A percentile compares a stretch with the other conserved stretches of the same genome.
Evolutionary conservation across 768 basidiomycete genomes (phyloP).

Genomic region (Lentinula sp.): DNA sequence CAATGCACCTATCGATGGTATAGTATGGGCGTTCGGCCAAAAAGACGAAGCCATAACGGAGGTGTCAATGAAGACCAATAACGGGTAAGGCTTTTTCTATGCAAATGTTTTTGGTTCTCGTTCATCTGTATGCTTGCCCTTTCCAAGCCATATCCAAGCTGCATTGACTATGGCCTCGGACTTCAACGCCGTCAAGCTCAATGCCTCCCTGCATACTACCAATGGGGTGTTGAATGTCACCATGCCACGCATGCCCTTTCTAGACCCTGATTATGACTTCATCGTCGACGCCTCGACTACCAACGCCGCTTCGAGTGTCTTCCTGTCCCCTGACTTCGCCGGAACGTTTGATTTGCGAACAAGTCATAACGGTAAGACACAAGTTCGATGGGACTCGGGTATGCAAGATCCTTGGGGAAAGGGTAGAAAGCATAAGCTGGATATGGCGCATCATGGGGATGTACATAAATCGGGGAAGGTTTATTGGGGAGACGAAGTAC

Average conservation of each 20-base stretch:
- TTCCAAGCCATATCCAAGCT: neutral
- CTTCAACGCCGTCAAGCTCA: neutral
- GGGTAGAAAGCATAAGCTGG: neutral
- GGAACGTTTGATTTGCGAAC: slow-evolving; percentile 8
- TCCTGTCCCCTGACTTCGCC: neutral
- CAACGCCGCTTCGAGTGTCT: neutral
- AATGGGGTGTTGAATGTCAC: neutral
- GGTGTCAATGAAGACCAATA: neutral
- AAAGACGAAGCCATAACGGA: neutral
- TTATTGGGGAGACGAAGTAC: neutral
- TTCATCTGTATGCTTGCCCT: neutral
- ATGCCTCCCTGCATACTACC: neutral
- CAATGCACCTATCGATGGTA: neutral
- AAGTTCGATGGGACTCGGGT: neutral
- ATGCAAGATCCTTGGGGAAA: neutral
- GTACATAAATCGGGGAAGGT: neutral
- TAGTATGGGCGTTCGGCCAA: neutral
- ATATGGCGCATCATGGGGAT: neutral
- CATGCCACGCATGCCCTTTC: neutral
- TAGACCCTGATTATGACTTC: neutral
- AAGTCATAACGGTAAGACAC: neutral
- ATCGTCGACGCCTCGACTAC: neutral
- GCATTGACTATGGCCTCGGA: neutral
- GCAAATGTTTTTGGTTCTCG: neutral
- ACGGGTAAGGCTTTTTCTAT: neutral